Percentiles rank a stretch among this genome's conserved stretches.
phyloP scores from a whole-genome alignment of 352 stramenopile species.

The Phytophthora pini region DNA sequence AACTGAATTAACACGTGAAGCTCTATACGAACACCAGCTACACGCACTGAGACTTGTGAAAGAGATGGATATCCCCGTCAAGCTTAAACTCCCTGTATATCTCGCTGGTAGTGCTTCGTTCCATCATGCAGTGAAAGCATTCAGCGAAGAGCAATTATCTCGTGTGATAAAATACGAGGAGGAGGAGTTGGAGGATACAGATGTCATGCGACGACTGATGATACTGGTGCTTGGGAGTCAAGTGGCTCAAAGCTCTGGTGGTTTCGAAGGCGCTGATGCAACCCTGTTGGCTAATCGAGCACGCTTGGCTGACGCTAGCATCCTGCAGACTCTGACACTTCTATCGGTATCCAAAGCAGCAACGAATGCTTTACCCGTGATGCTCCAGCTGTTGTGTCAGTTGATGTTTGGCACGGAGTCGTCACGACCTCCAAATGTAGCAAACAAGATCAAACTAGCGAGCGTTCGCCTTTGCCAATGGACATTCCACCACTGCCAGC shows the following conservation, averaged over 20 bases:
- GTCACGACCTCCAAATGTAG: constrained; percentile 52
- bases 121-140: constrained; percentile 73
- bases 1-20: constrained; percentile 46
- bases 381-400: constrained; percentile 79
- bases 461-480: constrained; percentile 66
- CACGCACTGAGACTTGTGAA: constrained; percentile 71
- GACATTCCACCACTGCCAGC: constrained; percentile 59
- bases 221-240: constrained; percentile 70
- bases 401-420: constrained; percentile 75
- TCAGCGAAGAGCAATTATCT: constrained; percentile 71
- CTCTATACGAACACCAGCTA: constrained; percentile 67
- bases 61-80: constrained; percentile 45
- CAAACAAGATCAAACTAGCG: constrained; percentile 69
- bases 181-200: constrained; percentile 49
- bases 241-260: constrained; percentile 43
- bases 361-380: constrained; percentile 62
- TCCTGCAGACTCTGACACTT: constrained; percentile 59
- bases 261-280: constrained; percentile 47
- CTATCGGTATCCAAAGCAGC: constrained; percentile 59
- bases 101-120: constrained; percentile 64
- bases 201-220: constrained; percentile 49
- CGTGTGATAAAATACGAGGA: constrained; percentile 70
- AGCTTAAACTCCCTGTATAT: constrained; percentile 57
- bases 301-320: constrained; percentile 61
- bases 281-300: constrained; percentile 55